Conservation (phyloP, 805 yeast species). For the Myxozyma neotropica region DNA sequence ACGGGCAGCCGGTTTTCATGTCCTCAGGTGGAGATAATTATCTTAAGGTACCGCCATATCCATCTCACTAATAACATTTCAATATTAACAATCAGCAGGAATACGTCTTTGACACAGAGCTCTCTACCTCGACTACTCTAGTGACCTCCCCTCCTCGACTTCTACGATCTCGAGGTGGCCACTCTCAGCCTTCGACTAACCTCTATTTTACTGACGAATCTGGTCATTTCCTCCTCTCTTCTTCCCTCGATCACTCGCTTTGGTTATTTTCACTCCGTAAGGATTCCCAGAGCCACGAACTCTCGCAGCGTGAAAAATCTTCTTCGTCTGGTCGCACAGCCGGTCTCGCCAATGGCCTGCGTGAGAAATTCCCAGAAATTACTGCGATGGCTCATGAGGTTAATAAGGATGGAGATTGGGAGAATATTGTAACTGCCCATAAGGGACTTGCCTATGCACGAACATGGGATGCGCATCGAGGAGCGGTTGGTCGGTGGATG, state of each 20-base stretch:
- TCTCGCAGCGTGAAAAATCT: conserved; percentile 72
- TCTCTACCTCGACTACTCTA: conserved; percentile 55
- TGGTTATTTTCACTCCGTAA: conserved; percentile 93
- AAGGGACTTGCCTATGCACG: conserved; percentile 80
- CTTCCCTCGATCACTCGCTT: conserved; percentile 80
- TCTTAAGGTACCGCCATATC: conserved; percentile 50
- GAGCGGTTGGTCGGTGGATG: conserved; percentile 75
- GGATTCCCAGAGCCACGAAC: conserved; percentile 93
- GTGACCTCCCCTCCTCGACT: conserved; percentile 86
- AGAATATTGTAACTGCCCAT: conserved; percentile 86
- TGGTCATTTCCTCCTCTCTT: conserved; percentile 82
- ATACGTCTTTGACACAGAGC: conserved; percentile 88
- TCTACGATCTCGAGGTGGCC: conserved; percentile 96
- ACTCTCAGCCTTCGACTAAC: conserved; percentile 81
- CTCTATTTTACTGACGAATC: conserved; percentile 76
- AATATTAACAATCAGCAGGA: conserved; percentile 48
- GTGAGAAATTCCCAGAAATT: conserved; percentile 78
- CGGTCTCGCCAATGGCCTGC: conserved; percentile 35
- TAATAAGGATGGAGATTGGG: conserved; percentile 59
- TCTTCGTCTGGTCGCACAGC: conserved; percentile 37
- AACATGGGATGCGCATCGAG: conserved; percentile 83
- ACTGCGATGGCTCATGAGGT: conserved; percentile 39
- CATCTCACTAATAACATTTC: no score
- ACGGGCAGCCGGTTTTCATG: conserved; percentile 89
- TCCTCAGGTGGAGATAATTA: conserved; percentile 91